Percentiles rank a stretch among this genome's conserved stretches.
Conservation (phyloP, 306 rosid species). For the Pyrus pyrifolia region DNA sequence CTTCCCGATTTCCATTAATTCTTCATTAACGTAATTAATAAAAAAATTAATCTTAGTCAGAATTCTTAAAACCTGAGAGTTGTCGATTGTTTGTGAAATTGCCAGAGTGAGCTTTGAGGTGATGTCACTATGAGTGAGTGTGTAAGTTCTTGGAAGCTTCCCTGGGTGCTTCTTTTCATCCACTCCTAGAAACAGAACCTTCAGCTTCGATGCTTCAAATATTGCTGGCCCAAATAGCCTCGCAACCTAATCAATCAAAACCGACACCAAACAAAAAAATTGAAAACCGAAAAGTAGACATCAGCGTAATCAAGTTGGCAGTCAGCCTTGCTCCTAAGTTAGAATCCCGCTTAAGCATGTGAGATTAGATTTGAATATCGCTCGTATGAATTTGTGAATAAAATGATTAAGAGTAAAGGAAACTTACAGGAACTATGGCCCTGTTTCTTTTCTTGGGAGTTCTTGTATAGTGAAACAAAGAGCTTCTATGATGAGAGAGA, state of each 20-base stretch:
- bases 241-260: constrained; percentile 44
- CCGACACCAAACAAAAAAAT: neutral
- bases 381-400: neutral
- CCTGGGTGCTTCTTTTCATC: constrained; percentile 87
- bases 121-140: constrained; percentile 79
- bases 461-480: constrained; percentile 24
- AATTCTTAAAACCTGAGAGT: constrained; percentile 47
- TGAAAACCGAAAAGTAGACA: too few relatives aligned
- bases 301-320: too few relatives aligned
- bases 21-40: neutral
- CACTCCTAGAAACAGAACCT: constrained; percentile 75
- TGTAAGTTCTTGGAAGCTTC: constrained; percentile 75
- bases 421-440: constrained; percentile 49
- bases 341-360: neutral
- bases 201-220: constrained; percentile 89
- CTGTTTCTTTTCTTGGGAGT: constrained; percentile 39
- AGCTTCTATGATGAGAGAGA: constrained; percentile 19
- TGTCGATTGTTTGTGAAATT: constrained; percentile 74
- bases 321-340: neutral
- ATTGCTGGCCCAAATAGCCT: constrained; percentile 87
- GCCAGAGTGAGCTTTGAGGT: constrained; percentile 85
- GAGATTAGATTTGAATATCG: neutral
- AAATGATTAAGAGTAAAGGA: neutral
- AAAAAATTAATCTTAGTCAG: neutral
- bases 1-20: neutral